A percentile compares a stretch with the other conserved stretches of the same genome.
phyloP scores from a whole-genome alignment of 371 early-diverging fungal genomes.

The Edhazardia aedis region DNA sequence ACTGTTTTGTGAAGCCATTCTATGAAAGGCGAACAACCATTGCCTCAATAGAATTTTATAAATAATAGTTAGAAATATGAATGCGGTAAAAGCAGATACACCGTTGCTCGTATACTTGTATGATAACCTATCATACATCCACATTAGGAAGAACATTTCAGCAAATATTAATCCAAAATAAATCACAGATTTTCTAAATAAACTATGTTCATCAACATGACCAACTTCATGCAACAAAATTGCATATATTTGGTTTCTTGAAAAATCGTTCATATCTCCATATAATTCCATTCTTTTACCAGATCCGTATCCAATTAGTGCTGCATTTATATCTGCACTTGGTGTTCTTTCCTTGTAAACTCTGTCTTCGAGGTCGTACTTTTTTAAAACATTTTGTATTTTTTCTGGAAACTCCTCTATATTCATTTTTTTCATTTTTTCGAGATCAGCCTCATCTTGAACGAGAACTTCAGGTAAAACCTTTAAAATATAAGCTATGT shows the following conservation, averaged over 20 bases:
- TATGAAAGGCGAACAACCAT: slow-evolving; percentile 37
- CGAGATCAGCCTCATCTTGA: slow-evolving; percentile 19
- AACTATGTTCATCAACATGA: slow-evolving; percentile 40
- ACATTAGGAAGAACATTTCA: slow-evolving; percentile 25
- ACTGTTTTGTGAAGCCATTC: slow-evolving; percentile 36
- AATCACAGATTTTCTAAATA: slow-evolving; percentile 38
- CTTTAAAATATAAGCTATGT: slow-evolving; percentile 24
- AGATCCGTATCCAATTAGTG: slow-evolving; percentile 38
- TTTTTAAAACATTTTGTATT: slow-evolving; percentile 24
- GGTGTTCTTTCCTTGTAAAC: slow-evolving; percentile 28
- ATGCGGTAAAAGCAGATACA: slow-evolving; percentile 23
- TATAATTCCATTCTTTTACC: slow-evolving; percentile 40
- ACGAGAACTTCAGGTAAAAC: slow-evolving; percentile 22
- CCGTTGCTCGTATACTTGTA: slow-evolving; percentile 15
- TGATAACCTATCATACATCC: slow-evolving; percentile 16
- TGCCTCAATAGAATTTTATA: slow-evolving; percentile 26
- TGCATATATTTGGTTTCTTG: slow-evolving; percentile 27
- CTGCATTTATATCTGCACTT: slow-evolving; percentile 34
- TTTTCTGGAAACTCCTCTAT: slow-evolving; percentile 16
- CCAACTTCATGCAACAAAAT: slow-evolving; percentile 47
- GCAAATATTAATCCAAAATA: slow-evolving; percentile 21
- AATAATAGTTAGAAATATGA: slow-evolving; percentile 31
- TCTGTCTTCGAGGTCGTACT: slow-evolving; percentile 18
- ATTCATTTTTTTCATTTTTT: slow-evolving; percentile 21
- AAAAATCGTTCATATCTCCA: slow-evolving; percentile 32